These are phyloP conservation scores for Stylosanthes scabra DNA, from an alignment of 331 rosid genomes.

Conservation along the genomic window DNA sequence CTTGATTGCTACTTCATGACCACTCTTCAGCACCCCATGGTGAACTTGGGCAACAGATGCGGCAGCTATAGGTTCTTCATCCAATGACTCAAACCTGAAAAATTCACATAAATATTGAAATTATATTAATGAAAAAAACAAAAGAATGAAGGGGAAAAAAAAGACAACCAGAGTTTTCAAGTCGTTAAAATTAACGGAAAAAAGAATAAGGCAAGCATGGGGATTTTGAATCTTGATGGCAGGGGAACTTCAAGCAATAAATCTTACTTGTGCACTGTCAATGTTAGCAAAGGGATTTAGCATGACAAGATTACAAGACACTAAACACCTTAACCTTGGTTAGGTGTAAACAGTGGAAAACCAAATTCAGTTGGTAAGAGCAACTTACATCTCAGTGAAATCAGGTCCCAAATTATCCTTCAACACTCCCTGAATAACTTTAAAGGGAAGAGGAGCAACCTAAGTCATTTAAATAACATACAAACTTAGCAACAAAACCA, in stretches of 20 bases:
- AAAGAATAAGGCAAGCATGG: too few species aligned
- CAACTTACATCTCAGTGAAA: constrained; percentile 72
- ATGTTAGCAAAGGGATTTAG: neutral
- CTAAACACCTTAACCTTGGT: neutral
- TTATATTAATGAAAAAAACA: neutral
- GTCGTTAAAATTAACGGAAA: constrained; percentile 12
- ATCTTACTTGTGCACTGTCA: constrained; percentile 6
- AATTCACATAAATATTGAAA: constrained; percentile 30
- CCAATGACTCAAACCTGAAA: constrained; percentile 75
- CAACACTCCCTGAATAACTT: constrained; percentile 62
- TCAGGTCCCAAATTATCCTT: constrained; percentile 64
- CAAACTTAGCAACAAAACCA: constrained; percentile 38
- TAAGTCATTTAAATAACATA: constrained; percentile 47
- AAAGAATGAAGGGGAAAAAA: neutral
- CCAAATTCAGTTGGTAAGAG: constrained; percentile 21
- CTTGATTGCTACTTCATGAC: constrained; percentile 88
- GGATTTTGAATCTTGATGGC: neutral
- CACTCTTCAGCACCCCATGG: constrained; percentile 66
- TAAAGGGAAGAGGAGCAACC: constrained; percentile 81
- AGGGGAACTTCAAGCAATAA: constrained; percentile 19
- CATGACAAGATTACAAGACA: neutral
- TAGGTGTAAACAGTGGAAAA: neutral
- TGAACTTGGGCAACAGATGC: constrained; percentile 98
- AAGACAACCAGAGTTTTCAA: neutral
- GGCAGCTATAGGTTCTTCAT: constrained; percentile 86